Conservation (phyloP, 768 basidiomycete genomes). For the Mycena rebaudengoi region DNA sequence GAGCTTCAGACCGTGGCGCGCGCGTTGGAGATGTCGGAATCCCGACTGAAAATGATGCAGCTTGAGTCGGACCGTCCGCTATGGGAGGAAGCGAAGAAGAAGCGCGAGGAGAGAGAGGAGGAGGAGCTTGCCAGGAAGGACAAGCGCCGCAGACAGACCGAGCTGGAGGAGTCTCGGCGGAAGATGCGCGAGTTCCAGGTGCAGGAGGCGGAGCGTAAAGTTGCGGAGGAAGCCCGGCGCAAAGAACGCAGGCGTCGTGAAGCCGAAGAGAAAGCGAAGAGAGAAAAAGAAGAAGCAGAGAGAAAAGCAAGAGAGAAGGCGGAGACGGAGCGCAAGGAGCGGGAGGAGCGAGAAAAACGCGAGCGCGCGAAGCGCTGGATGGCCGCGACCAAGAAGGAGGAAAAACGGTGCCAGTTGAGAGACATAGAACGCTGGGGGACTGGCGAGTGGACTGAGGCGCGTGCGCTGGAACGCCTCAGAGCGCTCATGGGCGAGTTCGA, state of each 20-base stretch:
- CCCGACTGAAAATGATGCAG: conserved; percentile 20
- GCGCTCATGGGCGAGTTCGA: conserved; percentile 28
- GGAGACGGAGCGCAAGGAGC: conserved; percentile 18
- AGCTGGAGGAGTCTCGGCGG: conserved; percentile 10
- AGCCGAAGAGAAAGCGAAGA: conserved; percentile 7
- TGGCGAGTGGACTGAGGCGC: conserved; percentile 7
- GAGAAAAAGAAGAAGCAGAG: conserved; percentile 9
- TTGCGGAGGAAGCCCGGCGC: background rate
- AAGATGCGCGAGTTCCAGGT: conserved; percentile 17
- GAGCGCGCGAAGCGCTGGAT: background rate
- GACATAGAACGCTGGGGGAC: background rate
- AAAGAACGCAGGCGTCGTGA: conserved; percentile 3
- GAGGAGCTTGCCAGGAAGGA: conserved; percentile 9
- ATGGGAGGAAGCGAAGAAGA: conserved; percentile 16
- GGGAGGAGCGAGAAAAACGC: conserved; percentile 3
- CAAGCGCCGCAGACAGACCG: conserved; percentile 1
- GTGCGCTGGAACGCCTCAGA: conserved; percentile 18
- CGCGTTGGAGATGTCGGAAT: conserved; percentile 14
- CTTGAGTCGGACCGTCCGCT: conserved; percentile 20
- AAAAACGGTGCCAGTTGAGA: conserved; percentile 8
- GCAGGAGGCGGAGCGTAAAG: conserved; percentile 5
- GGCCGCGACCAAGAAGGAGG: conserved; percentile 4
- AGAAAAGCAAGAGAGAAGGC: conserved; percentile 5
- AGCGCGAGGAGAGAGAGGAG: conserved; percentile 9
- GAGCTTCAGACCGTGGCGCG: conserved; percentile 2